Conservation (phyloP, 345 rosid genomes). For the Eucalyptus guilfoylei region DNA sequence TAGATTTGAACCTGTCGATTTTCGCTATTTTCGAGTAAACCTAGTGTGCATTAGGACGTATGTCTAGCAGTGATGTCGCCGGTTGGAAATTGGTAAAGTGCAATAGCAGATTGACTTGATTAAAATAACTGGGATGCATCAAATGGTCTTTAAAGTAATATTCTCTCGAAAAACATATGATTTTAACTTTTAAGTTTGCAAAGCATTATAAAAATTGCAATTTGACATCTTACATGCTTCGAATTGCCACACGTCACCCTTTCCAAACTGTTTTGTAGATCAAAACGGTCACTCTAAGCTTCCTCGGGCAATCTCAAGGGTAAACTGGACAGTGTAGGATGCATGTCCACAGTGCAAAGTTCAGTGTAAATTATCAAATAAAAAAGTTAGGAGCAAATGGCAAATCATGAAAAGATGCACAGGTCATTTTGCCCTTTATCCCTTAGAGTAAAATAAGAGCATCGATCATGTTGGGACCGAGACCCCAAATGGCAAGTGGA, state of each 20-base stretch:
- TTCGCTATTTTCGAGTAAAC: neutral
- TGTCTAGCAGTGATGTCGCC: neutral
- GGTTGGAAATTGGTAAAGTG: neutral
- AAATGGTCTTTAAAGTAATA: neutral
- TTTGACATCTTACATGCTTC: neutral
- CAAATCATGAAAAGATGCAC: neutral
- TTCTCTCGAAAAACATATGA: neutral
- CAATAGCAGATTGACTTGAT: neutral
- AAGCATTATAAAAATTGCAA: neutral
- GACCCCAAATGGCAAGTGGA: neutral
- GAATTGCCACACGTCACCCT: neutral
- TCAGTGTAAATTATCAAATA: neutral
- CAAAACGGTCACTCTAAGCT: neutral
- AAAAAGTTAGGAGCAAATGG: neutral
- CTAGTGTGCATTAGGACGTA: neutral
- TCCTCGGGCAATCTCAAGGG: neutral
- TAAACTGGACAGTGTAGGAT: neutral
- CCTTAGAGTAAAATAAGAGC: neutral
- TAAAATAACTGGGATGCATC: neutral
- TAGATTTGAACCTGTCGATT: neutral
- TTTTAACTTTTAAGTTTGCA: neutral
- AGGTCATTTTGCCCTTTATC: neutral
- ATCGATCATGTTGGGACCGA: neutral
- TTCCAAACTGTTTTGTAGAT: neutral
- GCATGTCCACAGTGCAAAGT: neutral